These are phyloP conservation scores for Venturia oleaginea DNA, from an alignment of 2,329 filamentous ascomycete species.

Conservation along the genomic window DNA sequence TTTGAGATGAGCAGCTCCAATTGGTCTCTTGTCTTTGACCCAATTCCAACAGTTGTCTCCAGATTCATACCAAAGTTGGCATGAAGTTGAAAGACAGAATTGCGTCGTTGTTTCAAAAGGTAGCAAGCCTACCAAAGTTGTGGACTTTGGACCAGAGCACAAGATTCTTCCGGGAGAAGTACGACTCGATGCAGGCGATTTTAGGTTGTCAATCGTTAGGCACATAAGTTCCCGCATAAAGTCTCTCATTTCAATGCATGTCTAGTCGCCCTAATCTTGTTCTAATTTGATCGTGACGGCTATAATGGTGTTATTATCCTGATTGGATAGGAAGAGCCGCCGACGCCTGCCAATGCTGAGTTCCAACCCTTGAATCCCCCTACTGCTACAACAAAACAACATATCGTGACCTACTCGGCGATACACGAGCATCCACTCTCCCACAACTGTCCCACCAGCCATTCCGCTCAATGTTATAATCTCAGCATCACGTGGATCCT, in stretches of 20 bases:
- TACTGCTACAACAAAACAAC: neutral
- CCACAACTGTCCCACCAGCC: neutral
- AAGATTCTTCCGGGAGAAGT: neutral
- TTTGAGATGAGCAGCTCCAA: neutral
- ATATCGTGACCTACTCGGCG: neutral
- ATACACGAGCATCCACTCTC: neutral
- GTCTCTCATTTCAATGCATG: too few relatives aligned
- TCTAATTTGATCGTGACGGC: neutral
- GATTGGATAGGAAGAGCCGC: neutral
- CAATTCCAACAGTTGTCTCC: neutral
- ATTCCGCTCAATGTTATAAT: neutral
- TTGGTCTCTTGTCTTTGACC: neutral
- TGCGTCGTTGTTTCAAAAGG: neutral
- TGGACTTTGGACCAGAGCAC: neutral
- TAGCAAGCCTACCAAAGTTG: neutral
- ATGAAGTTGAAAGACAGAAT: neutral
- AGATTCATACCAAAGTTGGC: neutral
- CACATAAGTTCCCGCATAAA: neutral
- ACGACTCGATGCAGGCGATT: neutral
- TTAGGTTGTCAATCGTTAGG: neutral
- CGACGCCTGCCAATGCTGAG: neutral
- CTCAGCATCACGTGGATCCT: neutral
- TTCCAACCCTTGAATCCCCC: neutral
- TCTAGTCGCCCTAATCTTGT: neutral
- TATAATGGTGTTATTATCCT: neutral